Evolutionary conservation across 1,139 yeast genomes (phyloP).

Genomic region (Hyphopichia buzzinii): DNA sequence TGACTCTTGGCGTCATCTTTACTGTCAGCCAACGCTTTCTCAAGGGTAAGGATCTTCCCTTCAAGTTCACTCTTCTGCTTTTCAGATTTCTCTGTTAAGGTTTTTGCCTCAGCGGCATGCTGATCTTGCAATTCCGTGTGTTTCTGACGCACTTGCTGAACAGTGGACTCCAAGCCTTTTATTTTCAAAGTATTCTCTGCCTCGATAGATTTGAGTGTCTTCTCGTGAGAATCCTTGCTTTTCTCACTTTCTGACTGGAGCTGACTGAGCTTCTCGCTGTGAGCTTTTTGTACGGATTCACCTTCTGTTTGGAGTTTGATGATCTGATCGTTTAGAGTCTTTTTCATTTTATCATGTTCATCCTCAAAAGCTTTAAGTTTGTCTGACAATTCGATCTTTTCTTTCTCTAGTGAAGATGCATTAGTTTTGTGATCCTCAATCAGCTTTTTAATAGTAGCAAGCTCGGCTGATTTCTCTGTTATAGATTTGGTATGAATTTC

Average conservation of each 20-base stretch:
- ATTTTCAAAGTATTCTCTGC: not conserved
- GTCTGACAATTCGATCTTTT: conserved; percentile 4
- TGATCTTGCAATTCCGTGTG: not conserved
- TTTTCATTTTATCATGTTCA: not conserved
- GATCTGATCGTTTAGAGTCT: not conserved
- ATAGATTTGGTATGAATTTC: conserved; percentile 1
- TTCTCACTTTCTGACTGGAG: not conserved
- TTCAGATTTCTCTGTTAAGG: not conserved
- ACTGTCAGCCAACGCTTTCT: not conserved
- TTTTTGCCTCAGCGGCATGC: not conserved
- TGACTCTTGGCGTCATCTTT: not conserved
- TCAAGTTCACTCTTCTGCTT: not conserved
- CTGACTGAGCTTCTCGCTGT: not conserved
- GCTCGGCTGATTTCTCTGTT: not conserved
- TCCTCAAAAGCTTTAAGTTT: conserved; percentile 2
- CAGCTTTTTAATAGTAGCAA: conserved; percentile 1
- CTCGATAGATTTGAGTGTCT: not conserved
- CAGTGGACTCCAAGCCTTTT: not conserved
- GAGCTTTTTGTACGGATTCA: not conserved
- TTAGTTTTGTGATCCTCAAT: conserved; percentile 1
- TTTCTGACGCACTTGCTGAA: not conserved
- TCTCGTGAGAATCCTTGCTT: not conserved
- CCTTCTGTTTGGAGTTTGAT: not conserved
- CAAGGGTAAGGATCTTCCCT: not conserved
- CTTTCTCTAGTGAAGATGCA: conserved; percentile 1